phyloP scores from a whole-genome alignment of 2,329 filamentous ascomycete genomes.

The Neurospora crassa region DNA sequence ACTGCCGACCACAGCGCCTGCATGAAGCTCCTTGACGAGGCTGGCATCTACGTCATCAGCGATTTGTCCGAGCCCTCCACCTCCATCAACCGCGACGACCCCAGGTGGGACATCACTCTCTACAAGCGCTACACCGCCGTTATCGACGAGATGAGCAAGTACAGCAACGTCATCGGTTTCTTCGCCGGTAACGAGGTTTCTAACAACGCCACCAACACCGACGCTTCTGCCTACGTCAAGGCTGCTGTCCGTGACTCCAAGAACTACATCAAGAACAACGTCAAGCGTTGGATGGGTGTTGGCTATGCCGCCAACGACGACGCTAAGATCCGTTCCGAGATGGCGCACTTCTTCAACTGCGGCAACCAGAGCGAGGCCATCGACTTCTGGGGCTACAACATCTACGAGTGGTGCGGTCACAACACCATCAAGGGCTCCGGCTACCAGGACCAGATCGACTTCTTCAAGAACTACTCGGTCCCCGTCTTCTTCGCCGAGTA shows the following conservation, averaged over 20 bases:
- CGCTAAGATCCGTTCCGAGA: constrained; percentile 65
- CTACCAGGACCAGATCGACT: constrained; percentile 71
- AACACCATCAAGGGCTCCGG: constrained; percentile 69
- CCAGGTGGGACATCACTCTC: constrained; percentile 69
- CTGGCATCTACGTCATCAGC: constrained; percentile 90
- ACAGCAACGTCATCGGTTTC: constrained; percentile 91
- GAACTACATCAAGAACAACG: constrained; percentile 76
- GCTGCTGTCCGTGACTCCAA: constrained; percentile 95
- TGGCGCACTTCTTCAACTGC: constrained; percentile 94
- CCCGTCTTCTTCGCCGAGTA: constrained; percentile 99
- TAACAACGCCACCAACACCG: constrained; percentile 80
- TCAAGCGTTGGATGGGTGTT: constrained; percentile 72
- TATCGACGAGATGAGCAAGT: constrained; percentile 70
- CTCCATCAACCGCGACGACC: constrained; percentile 77
- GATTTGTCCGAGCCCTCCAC: constrained; percentile 73
- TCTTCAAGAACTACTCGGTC: constrained; percentile 83
- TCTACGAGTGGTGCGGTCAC: constrained; percentile 97
- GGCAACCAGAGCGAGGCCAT: constrained; percentile 58
- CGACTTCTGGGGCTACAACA: constrained; percentile 99
- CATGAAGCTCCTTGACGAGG: constrained; percentile 72
- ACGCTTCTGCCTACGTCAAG: constrained; percentile 90
- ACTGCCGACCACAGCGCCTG: constrained; percentile 67
- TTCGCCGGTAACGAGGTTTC: constrained; percentile 98
- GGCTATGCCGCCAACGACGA: constrained; percentile 97
- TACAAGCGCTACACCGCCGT: constrained; percentile 77